phyloP scores from a whole-genome alignment of 1,284 basidiomycete species.

The Microbotryum silenes-acaulis region DNA sequence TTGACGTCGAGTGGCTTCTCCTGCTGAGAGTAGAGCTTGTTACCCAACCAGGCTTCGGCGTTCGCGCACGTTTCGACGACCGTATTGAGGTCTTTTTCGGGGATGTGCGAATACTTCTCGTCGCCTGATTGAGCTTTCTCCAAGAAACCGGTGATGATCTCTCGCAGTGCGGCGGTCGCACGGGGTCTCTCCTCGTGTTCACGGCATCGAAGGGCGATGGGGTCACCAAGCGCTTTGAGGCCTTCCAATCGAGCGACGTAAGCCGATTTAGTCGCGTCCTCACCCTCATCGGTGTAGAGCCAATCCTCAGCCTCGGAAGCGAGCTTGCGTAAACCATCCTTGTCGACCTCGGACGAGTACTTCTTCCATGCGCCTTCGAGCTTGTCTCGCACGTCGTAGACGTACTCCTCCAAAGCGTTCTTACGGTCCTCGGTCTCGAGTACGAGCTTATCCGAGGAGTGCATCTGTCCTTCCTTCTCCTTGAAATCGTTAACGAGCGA shows the following conservation, averaged over 20 bases:
- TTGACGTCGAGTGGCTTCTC: constrained; percentile 81
- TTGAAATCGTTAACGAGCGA: constrained; percentile 56
- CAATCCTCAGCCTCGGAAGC: constrained; percentile 73
- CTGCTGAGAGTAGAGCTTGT: constrained; percentile 71
- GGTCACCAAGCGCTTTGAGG: constrained; percentile 75
- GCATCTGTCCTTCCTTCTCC: constrained; percentile 79
- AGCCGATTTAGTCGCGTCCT: constrained; percentile 84
- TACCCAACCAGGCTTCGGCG: constrained; percentile 85
- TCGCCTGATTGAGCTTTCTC: constrained; percentile 68
- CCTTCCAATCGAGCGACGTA: constrained; percentile 71
- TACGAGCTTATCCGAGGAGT: constrained; percentile 83
- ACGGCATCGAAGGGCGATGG: constrained; percentile 67
- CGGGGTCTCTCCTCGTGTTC: constrained; percentile 71
- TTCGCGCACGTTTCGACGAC: constrained; percentile 53
- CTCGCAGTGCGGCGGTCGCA: constrained; percentile 65
- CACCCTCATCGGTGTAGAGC: constrained; percentile 90
- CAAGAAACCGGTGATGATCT: constrained; percentile 75
- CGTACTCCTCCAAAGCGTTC: constrained; percentile 94
- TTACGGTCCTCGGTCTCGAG: constrained; percentile 94
- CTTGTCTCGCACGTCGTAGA: constrained; percentile 85
- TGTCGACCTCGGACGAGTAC: constrained; percentile 66
- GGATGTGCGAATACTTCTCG: constrained; percentile 79
- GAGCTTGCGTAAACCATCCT: constrained; percentile 64
- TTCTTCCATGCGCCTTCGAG: constrained; percentile 74
- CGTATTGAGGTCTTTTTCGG: constrained; percentile 62